These are phyloP conservation scores for Graphilbum ipis-grandicollis DNA, from an alignment of 2,329 filamentous ascomycete species.

Conservation along the genomic window DNA sequence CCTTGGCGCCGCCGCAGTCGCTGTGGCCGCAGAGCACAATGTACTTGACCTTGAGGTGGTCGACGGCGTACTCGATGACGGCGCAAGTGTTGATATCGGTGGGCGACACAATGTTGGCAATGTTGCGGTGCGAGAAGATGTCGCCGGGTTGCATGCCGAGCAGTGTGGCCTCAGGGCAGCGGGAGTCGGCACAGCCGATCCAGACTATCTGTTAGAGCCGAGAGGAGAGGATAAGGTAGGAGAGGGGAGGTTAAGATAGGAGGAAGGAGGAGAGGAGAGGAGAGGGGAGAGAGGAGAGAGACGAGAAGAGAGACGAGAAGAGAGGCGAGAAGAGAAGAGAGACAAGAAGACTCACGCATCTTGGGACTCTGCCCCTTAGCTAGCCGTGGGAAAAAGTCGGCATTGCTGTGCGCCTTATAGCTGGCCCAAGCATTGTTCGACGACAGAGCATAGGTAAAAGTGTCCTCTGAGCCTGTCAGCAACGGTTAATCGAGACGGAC, in stretches of 20 bases:
- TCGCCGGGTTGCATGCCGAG: constrained; percentile 65
- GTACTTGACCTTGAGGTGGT: constrained; percentile 52
- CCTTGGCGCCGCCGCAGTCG: constrained; percentile 47
- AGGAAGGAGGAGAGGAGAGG: neutral
- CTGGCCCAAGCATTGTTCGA: constrained; percentile 56
- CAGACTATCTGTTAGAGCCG: constrained; percentile 33
- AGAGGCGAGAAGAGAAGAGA: constrained; percentile 4
- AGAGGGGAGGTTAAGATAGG: too few relatives aligned
- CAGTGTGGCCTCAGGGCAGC: constrained; percentile 69
- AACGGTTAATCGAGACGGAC: neutral
- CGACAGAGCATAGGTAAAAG: constrained; percentile 44
- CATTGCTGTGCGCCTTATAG: constrained; percentile 46
- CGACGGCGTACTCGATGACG: constrained; percentile 67
- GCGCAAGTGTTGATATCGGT: constrained; percentile 59
- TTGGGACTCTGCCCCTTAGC: constrained; percentile 48
- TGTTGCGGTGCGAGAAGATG: constrained; percentile 80
- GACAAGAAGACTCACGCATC: constrained; percentile 26
- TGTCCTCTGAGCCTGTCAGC: constrained; percentile 25
- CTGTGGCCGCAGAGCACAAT: constrained; percentile 56
- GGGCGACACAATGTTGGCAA: constrained; percentile 64
- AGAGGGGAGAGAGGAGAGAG: neutral
- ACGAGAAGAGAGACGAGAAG: neutral
- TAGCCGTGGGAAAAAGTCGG: constrained; percentile 52
- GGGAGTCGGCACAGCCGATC: constrained; percentile 77
- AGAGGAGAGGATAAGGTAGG: too few relatives aligned